Conservation (phyloP, 805 yeast species). For the Lachancea nothofagi region DNA sequence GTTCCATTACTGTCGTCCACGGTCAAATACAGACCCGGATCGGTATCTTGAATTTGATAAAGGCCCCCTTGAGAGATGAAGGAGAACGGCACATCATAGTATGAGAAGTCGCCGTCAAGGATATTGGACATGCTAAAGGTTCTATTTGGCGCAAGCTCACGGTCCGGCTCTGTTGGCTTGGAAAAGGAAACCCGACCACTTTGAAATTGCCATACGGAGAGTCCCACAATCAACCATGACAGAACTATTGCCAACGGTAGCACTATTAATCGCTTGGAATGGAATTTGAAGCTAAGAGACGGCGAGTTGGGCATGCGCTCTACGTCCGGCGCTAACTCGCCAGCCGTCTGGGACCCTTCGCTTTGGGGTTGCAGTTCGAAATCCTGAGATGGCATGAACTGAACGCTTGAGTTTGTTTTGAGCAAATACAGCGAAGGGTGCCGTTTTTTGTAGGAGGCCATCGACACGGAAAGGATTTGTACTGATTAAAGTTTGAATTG, state of each 20-base stretch:
- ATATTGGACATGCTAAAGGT: conserved; percentile 21
- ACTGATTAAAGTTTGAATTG: conserved; percentile 2
- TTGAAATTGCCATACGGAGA: conserved; percentile 3
- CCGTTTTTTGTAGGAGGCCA: conserved; percentile 25
- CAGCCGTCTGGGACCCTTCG: conserved; percentile 1
- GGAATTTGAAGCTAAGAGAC: not conserved
- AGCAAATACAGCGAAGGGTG: conserved; percentile 28
- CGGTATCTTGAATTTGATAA: conserved; percentile 28
- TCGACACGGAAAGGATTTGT: not conserved
- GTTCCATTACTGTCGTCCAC: conserved; percentile 13
- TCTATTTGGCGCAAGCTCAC: not conserved
- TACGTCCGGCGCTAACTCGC: not conserved
- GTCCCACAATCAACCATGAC: conserved; percentile 4
- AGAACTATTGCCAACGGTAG: not conserved
- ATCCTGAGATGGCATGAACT: conserved; percentile 14
- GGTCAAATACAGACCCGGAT: conserved; percentile 41
- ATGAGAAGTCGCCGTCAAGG: conserved; percentile 24
- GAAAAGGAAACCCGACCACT: not conserved
- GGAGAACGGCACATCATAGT: conserved; percentile 20
- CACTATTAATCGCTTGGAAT: not conserved
- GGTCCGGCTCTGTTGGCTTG: not conserved
- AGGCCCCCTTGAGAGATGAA: conserved; percentile 25
- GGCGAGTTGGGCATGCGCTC: not conserved
- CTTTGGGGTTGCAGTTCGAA: conserved; percentile 10
- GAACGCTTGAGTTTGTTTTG: conserved; percentile 24